phyloP scores from a whole-genome alignment of 345 rosid genomes.

The Bruguiera parviflora region DNA sequence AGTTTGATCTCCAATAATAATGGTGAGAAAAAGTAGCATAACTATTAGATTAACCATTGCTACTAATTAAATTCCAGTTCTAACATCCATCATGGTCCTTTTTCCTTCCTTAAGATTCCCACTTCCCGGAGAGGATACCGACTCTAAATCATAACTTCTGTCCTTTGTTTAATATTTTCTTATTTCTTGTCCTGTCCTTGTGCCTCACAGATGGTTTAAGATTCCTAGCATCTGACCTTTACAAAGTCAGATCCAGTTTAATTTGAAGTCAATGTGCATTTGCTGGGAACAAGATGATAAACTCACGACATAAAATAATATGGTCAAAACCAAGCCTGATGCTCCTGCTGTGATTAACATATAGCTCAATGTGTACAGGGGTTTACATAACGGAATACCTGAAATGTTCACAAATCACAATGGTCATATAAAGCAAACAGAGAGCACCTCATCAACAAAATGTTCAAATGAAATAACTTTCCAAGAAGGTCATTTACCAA shows the following conservation, averaged over 20 bases:
- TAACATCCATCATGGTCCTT: background rate
- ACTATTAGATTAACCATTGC: too few relatives aligned
- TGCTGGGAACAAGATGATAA: background rate
- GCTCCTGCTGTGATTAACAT: constrained; percentile 52
- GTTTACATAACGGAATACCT: constrained; percentile 55
- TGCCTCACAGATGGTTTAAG: background rate
- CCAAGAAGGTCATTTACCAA: constrained; percentile 32
- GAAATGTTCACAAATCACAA: constrained; percentile 12
- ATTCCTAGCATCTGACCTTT: background rate
- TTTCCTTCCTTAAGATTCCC: background rate
- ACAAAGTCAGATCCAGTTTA: background rate
- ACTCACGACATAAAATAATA: constrained; percentile 46
- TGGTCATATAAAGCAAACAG: background rate
- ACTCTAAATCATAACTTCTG: background rate
- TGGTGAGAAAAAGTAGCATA: background rate
- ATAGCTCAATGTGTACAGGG: constrained; percentile 54
- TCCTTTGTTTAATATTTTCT: background rate
- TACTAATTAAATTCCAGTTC: background rate
- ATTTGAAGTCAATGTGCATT: too few relatives aligned
- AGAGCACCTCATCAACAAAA: background rate
- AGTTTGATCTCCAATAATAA: background rate
- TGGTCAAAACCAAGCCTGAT: constrained; percentile 46
- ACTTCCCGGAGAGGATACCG: background rate
- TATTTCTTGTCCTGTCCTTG: background rate
- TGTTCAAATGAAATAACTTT: background rate